phyloP scores from a whole-genome alignment of 1,284 basidiomycete genomes.

The Bondarzewia mesenterica region DNA sequence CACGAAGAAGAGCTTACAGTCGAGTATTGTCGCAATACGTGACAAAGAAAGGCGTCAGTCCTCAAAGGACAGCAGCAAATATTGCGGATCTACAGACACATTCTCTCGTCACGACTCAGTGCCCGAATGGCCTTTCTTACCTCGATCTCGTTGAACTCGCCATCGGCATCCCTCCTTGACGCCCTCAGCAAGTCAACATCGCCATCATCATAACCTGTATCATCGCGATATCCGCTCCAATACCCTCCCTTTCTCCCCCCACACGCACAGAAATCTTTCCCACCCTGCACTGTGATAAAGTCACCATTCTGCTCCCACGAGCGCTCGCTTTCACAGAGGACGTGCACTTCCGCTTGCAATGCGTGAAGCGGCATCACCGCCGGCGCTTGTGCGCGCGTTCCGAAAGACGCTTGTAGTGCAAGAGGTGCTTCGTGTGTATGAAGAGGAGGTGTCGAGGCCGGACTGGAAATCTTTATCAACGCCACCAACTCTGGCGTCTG shows the following conservation, averaged over 20 bases:
- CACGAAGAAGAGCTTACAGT: constrained; percentile 39
- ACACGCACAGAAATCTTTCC: constrained; percentile 49
- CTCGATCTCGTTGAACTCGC: constrained; percentile 58
- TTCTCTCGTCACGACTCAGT: constrained; percentile 57
- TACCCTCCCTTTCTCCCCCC: constrained; percentile 54
- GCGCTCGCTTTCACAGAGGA: constrained; percentile 38
- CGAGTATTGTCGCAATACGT: constrained; percentile 35
- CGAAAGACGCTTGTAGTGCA: constrained; percentile 64
- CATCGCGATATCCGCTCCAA: constrained; percentile 50
- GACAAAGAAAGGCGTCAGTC: background rate
- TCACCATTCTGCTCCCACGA: constrained; percentile 18
- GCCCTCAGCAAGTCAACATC: constrained; percentile 36
- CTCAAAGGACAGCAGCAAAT: constrained; percentile 4
- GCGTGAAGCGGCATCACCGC: constrained; percentile 73
- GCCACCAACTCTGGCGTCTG: constrained; percentile 55
- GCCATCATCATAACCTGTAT: constrained; percentile 29
- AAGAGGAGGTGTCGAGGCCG: constrained; percentile 46
- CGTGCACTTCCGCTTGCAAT: constrained; percentile 62
- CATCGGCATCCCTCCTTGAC: constrained; percentile 42
- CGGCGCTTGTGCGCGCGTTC: constrained; percentile 68
- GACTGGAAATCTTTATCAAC: constrained; percentile 65
- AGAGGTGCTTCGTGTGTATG: constrained; percentile 55
- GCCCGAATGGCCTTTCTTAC: constrained; percentile 55
- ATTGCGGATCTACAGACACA: constrained; percentile 51
- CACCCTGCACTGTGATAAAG: constrained; percentile 14